A percentile compares a stretch with the other conserved stretches of the same genome.
phyloP scores from a whole-genome alignment of 2,329 filamentous ascomycete species.

The Lecanicillium sp. region DNA sequence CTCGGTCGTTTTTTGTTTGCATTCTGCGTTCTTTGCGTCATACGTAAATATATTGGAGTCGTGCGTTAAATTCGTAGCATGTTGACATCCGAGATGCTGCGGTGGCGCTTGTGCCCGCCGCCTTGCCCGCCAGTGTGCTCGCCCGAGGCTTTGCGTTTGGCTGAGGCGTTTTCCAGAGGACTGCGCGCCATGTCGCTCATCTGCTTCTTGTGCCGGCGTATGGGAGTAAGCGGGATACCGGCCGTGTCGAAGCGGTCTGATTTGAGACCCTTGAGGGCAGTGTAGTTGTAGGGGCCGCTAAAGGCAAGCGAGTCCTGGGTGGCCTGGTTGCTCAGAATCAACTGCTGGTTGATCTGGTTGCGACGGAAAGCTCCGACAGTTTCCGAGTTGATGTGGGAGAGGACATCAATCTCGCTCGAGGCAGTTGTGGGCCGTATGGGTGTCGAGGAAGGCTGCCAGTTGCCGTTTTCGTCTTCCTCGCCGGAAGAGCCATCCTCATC shows the following conservation, averaged over 20 bases:
- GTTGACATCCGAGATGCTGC: constrained; percentile 54
- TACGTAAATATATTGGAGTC: not conserved
- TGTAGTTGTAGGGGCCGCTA: constrained; percentile 53
- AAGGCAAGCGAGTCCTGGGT: constrained; percentile 58
- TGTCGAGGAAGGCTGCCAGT: constrained; percentile 46
- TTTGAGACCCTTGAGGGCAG: constrained; percentile 57
- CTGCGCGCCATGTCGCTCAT: constrained; percentile 41
- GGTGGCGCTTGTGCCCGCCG: constrained; percentile 47
- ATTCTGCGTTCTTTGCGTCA: constrained; percentile 12
- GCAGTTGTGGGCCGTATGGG: constrained; percentile 45
- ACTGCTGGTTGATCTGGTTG: constrained; percentile 57
- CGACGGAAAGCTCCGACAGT: constrained; percentile 74
- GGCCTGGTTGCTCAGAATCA: constrained; percentile 54
- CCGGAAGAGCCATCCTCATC: constrained; percentile 53
- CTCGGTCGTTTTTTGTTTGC: constrained; percentile 34
- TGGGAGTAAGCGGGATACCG: constrained; percentile 61
- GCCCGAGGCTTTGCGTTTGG: constrained; percentile 51
- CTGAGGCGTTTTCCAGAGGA: constrained; percentile 41
- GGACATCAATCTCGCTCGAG: constrained; percentile 39
- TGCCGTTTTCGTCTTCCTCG: constrained; percentile 49
- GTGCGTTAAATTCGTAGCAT: constrained; percentile 37
- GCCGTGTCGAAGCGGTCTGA: constrained; percentile 60
- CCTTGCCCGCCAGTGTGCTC: constrained; percentile 32
- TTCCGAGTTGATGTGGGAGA: constrained; percentile 57
- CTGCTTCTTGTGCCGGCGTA: constrained; percentile 51